Base-by-base conservation (phyloP, 495 filamentous ascomycete species). In the Penicillium bialowiezense region DNA sequence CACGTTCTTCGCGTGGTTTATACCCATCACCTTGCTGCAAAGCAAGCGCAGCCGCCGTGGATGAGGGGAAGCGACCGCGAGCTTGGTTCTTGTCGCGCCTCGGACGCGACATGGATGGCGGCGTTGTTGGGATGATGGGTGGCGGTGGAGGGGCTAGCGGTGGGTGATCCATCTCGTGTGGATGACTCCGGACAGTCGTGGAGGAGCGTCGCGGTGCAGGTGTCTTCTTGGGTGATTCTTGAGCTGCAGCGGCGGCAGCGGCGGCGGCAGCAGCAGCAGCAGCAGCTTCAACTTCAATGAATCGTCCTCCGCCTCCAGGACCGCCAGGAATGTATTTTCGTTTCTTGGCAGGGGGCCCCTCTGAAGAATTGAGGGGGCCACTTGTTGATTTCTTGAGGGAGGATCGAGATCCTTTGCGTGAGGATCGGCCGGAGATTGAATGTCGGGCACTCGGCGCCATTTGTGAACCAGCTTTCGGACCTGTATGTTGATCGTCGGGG, bases 1-100 rank as follows among this genome's bases (percentile, higher is more conserved):
- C 88, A 46, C 91, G 84, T 68, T 99, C 93, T 66, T 99, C 93
- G 48, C 93, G 78, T 3, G 93, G 93, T 63, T 99, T 97, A 69
- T 96, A 97, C 13, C 90, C 90, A 71, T 97, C 92, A 51, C 85
- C 90, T 54, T 92, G 88, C 40, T 89, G 89, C 19, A 90, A 80
- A 19, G 90, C 90, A 31, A 89, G 87, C 4, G 87, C 86, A 15
- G 89, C 89, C 7, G 90, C 89, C 19, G 91, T 90, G 17, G 90
- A 89, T 14, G 88, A 91, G 56, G 82, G 87, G 50, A 85, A 90
- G 23, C 80, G 72, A 48, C 64, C 72, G 35, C 63, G 78, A 56
- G 58, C 74, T 55, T 69, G 73, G 51, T 67, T 76, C 60, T 72
- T 72, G 20, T 79, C 77, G 48, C 76, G 69, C 55, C 74, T 67